These are phyloP conservation scores for Pelargonium australe DNA, from an alignment of 441 rosid genomes.

Conservation along the genomic window DNA sequence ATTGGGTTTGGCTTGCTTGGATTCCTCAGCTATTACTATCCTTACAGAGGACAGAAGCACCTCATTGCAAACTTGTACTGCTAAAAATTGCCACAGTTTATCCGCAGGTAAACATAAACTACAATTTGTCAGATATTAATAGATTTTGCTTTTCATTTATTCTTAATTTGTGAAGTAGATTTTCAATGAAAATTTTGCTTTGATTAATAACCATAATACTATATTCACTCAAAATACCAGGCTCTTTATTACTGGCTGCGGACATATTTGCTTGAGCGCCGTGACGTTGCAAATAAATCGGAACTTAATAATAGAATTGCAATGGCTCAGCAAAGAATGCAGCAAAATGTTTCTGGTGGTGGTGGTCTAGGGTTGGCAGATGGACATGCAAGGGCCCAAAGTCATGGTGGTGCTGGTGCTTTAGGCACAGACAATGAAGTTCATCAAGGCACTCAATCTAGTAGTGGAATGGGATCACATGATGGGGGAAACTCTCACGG, in stretches of 20 bases:
- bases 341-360: constrained; percentile 55
- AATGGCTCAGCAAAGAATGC: constrained; percentile 86
- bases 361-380: constrained; percentile 48
- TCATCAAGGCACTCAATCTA: constrained; percentile 52
- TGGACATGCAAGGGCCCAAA: constrained; percentile 45
- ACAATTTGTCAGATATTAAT: neutral
- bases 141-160: neutral
- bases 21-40: constrained; percentile 96
- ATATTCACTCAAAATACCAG: constrained; percentile 25
- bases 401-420: constrained; percentile 43
- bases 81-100: constrained; percentile 78
- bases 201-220: neutral
- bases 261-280: constrained; percentile 94
- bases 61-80: constrained; percentile 94
- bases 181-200: neutral
- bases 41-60: constrained; percentile 93
- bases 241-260: constrained; percentile 98
- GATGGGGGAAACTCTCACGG: constrained; percentile 67
- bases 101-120: constrained; percentile 56
- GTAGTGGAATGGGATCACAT: constrained; percentile 54
- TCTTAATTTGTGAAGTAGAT: neutral
- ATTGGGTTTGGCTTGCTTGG: constrained; percentile 99
- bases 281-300: constrained; percentile 89
- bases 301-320: constrained; percentile 63
- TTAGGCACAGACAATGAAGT: constrained; percentile 58